Base-by-base conservation (phyloP, 2,329 filamentous ascomycete genomes). In the Sclerotinia sclerotiorum region DNA sequence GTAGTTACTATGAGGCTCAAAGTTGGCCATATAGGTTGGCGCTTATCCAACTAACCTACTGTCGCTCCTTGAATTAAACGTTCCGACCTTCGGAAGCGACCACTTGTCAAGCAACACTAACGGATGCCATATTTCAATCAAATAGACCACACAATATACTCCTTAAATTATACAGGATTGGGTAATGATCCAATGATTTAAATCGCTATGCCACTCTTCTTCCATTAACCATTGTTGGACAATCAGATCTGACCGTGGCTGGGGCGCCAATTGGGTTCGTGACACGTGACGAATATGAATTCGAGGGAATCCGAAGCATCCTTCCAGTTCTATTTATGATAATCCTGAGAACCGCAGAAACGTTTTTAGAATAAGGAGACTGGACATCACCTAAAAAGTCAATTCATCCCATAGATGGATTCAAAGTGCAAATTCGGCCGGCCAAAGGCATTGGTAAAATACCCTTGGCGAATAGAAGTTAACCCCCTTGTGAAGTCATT, bases 221-320 rank as follows among this genome's bases (percentile, higher is more conserved):
- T 61, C 15, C 27, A 15, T 19, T n/a, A 32, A 15, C 3, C 10
- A 32, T n/a, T 11, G 10, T 51, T 51, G n/a, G 29, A 44, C 21
- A 27, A 44, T 7, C 24, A 58, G 61, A 35, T 44, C 32, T 24
- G 65, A 17, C 32, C 55, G 65, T 60, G 65, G 65, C 55, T 61
- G 55, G 35, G 55, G 55, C 55, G 65, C 32, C 42, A 58, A 52
- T 42, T n/a, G 52, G 15, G 19, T 7, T 8, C 2, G 1, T 1
- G 2, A 11, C 21, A 62, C 29, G 44, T 57, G 27, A 49, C 3
- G 35, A 3, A 0, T 6, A 48, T 24, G 29, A 5, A 32, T 24
- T 48, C 13, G 21, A 35, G 21, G 29, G 11, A 62, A 39, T 10
- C 19, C 21, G 13, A 19, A 29, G 21, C 11, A 48, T 17, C 54